Base-by-base conservation (phyloP, 352 stramenopile genomes). In the Thraustotheca clavata region DNA sequence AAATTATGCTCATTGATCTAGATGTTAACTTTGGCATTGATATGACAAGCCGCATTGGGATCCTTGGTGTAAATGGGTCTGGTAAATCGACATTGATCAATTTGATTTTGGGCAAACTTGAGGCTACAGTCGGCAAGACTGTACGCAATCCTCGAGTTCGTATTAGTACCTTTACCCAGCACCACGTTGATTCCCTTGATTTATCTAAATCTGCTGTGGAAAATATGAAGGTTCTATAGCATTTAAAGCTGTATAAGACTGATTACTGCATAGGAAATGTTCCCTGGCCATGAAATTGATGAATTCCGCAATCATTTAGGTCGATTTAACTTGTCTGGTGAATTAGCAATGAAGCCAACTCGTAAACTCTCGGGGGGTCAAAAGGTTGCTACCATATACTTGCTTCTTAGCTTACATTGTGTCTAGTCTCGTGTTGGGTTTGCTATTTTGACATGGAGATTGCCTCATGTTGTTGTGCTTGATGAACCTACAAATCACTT, bases 401-500 rank as follows among this genome's bases (percentile, higher is more conserved):
- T n/a, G n/a, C n/a, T n/a, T n/a, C n/a, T n/a, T n/a, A n/a, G n/a
- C n/a, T n/a, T n/a, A n/a, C n/a, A 32, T n/a, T 60, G n/a, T 36
- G 16, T 24, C n/a, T 50, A 57, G 46, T 90, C 79, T 0, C 83
- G 85, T 52, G 85, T 94, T 14, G 94, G 91, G 5, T 98, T 99
- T 78, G 94, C 95, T 12, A 78, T 96, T 26, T 88, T 98, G 73
- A 96, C 94, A 18, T 98, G 95, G 81, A 80, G 91, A 68, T 77
- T 95, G 52, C 96, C 95, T 27, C 96, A 99, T 72, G 83, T 99
- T 24, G 85, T 99, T 38, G 89, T 98, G 70, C 79, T 99, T 12
- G 96, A 98, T 86, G 95, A 98, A 63, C 94, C 94, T 16, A 98
- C 94, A 29, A 98, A 98, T 74, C 94, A 98, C 76, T 88, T 96